Conservation (phyloP, 371 early-diverging fungal species). For the Saksenaea oblongispora region DNA sequence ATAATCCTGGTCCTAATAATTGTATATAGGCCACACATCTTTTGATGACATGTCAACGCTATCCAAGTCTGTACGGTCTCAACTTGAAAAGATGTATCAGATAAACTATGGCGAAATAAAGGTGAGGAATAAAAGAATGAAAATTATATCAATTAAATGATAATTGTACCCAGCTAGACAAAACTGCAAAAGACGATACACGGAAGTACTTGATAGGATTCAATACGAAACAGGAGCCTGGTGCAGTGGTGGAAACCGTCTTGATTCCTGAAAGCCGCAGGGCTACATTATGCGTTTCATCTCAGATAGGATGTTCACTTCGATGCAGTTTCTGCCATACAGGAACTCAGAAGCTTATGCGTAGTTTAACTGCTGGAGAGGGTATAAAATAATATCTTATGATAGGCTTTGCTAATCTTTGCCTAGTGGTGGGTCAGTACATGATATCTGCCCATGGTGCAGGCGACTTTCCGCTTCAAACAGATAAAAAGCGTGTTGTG, state of each 20-base stretch:
- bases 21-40: conserved; percentile 34
- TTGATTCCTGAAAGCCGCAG: conserved; percentile 69
- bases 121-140: too few relatives aligned
- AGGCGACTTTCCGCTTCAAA: conserved; percentile 54
- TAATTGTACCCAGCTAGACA: conserved; percentile 9
- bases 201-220: conserved; percentile 23
- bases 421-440: conserved; percentile 80
- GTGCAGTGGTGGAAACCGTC: conserved; percentile 66
- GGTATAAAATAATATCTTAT: conserved; percentile 4
- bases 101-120: conserved; percentile 67
- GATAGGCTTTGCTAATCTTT: background rate
- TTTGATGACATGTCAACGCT: conserved; percentile 73
- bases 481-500: conserved; percentile 53
- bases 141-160: background rate
- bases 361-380: conserved; percentile 79
- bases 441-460: conserved; percentile 68
- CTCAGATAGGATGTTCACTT: conserved; percentile 89
- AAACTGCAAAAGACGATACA: conserved; percentile 11
- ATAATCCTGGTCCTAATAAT: background rate
- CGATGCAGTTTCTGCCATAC: conserved; percentile 92
- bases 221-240: conserved; percentile 39
- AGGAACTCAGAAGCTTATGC: conserved; percentile 83
- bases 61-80: conserved; percentile 49
- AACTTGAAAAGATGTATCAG: conserved; percentile 49
- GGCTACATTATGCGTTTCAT: conserved; percentile 86